Evolutionary conservation across 2,329 filamentous ascomycete species (phyloP).

Genomic region (Hawksworthiomyces lignivorus): DNA sequence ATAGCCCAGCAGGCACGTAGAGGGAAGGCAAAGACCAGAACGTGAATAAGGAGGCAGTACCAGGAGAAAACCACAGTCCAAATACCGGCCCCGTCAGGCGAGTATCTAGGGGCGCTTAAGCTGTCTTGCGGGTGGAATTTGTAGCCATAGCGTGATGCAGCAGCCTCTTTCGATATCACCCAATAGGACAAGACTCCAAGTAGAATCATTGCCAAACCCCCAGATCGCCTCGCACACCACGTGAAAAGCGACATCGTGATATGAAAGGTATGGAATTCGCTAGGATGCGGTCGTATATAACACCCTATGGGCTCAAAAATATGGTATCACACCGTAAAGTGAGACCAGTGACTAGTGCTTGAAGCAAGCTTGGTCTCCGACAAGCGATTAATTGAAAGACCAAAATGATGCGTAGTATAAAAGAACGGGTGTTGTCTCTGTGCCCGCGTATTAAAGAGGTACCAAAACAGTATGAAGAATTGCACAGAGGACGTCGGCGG

Average conservation of each 20-base stretch:
- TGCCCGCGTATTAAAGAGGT: too few relatives aligned
- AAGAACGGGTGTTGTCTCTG: too few relatives aligned
- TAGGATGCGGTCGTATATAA: too few relatives aligned
- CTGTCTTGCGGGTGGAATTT: slow-evolving; percentile 33
- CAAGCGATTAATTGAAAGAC: too few relatives aligned
- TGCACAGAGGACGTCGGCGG: too few relatives aligned
- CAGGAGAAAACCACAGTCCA: slow-evolving; percentile 52
- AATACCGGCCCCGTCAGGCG: slow-evolving; percentile 35
- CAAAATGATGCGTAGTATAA: too few relatives aligned
- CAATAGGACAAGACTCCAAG: slow-evolving; percentile 44
- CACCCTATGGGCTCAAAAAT: too few relatives aligned
- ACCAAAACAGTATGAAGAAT: too few relatives aligned
- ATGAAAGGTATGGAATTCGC: too few relatives aligned
- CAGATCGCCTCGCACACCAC: slow-evolving; percentile 47
- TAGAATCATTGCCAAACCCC: slow-evolving; percentile 46
- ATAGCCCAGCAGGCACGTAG: slow-evolving; percentile 55
- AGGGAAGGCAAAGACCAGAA: slow-evolving; percentile 56
- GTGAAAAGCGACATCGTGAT: slow-evolving; percentile 43
- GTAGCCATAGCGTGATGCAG: slow-evolving; percentile 35
- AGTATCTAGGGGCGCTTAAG: slow-evolving; percentile 26
- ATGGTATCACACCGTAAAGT: too few relatives aligned
- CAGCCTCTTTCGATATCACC: slow-evolving; percentile 45
- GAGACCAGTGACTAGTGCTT: too few relatives aligned
- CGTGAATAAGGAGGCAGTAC: slow-evolving; percentile 58
- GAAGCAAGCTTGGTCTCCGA: too few relatives aligned